Conservation (phyloP, 257 asterid genomes). For the Lavandula angustifolia region DNA sequence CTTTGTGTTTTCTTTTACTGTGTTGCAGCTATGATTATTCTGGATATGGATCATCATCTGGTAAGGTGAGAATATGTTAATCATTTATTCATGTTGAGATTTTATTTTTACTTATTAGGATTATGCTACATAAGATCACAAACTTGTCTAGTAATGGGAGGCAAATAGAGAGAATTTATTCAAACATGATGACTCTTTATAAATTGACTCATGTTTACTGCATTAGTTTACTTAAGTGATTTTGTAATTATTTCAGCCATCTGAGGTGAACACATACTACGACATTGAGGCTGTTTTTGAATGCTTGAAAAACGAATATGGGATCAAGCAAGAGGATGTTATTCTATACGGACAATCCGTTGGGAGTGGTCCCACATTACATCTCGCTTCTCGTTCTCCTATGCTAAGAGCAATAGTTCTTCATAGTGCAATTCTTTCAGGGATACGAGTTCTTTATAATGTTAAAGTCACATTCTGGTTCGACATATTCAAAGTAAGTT, state of each 20-base stretch:
- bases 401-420: constrained; percentile 88
- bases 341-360: constrained; percentile 97
- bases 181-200: not conserved
- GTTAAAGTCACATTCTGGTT: constrained; percentile 98
- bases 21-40: constrained; percentile 94
- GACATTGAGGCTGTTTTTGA: constrained; percentile 93
- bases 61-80: constrained; percentile 76
- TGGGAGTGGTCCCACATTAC: constrained; percentile 96
- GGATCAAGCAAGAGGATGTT: constrained; percentile 88
- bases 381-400: constrained; percentile 74
- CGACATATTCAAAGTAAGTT: constrained; percentile 87
- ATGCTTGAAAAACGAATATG: constrained; percentile 79
- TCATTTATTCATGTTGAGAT: not conserved
- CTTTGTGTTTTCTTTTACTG: constrained; percentile 23
- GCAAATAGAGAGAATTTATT: constrained; percentile 14
- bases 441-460: constrained; percentile 89
- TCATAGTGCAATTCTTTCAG: constrained; percentile 98
- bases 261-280: constrained; percentile 87
- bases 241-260: constrained; percentile 62
- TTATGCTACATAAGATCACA: not conserved
- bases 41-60: constrained; percentile 95
- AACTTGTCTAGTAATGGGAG: not conserved
- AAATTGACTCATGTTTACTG: not conserved
- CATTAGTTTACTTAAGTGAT: constrained; percentile 17
- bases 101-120: not conserved